Percentiles rank a stretch among this genome's conserved stretches.
Conservation (phyloP, 2,329 filamentous ascomycete species). For the Fusarium nurragi region DNA sequence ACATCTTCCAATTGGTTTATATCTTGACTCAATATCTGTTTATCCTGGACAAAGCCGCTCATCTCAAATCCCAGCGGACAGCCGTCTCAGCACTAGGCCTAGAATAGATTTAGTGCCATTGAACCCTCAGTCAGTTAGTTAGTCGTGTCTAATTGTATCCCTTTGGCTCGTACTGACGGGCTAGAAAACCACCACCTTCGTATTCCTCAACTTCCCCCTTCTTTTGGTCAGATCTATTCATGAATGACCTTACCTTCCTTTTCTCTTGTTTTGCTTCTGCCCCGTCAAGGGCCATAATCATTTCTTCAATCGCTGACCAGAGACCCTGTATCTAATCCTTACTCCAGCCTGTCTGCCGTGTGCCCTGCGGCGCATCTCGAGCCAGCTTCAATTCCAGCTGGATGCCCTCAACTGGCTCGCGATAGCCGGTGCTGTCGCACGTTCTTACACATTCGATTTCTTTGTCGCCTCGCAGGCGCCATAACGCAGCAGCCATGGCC, state of each 20-base stretch:
- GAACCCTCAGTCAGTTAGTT: slow-evolving; percentile 43
- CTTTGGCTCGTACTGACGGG: slow-evolving; percentile 34
- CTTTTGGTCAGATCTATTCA: slow-evolving; percentile 26
- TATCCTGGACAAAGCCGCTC: neutral
- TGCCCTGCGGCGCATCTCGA: slow-evolving; percentile 22
- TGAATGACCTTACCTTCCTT: slow-evolving; percentile 21
- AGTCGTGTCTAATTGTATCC: slow-evolving; percentile 41
- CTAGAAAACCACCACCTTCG: slow-evolving; percentile 39
- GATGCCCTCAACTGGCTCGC: slow-evolving; percentile 35
- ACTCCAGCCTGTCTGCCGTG: slow-evolving; percentile 3
- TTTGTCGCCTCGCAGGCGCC: slow-evolving; percentile 4
- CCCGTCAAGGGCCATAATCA: neutral
- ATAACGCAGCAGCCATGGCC: slow-evolving; percentile 56
- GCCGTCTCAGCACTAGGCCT: slow-evolving; percentile 31
- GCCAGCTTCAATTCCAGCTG: slow-evolving; percentile 29
- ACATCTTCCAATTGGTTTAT: neutral
- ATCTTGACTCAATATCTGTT: neutral
- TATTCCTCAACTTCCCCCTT: slow-evolving; percentile 40
- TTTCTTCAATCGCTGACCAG: neutral
- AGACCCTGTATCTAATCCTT: neutral
- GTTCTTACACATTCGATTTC: neutral
- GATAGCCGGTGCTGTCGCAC: slow-evolving; percentile 38
- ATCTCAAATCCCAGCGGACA: neutral
- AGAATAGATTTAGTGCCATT: slow-evolving; percentile 27
- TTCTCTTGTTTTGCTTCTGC: slow-evolving; percentile 11